Evolutionary conservation across 2,329 filamentous ascomycete species (phyloP), one percentile per base, ranked within the genome.

Genomic region (Pestalotiopsis sp.): DNA sequence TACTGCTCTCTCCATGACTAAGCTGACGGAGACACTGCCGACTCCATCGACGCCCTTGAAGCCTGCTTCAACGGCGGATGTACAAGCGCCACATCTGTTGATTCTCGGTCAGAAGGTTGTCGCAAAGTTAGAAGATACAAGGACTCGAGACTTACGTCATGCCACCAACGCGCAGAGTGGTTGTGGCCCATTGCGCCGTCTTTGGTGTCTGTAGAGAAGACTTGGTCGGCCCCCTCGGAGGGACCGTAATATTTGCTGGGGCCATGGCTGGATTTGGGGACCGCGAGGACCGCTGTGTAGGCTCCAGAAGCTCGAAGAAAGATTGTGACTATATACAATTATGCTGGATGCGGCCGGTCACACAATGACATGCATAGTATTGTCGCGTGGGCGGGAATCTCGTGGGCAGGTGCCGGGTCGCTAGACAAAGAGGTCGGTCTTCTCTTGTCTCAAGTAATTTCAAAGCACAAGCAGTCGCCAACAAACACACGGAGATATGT

Each of bases 1-100:
- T 57, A 98, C 95, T n/a, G 95, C 96, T 70, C 95, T 90, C 80
- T 97, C 95, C 90, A 98, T 97, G 68, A 98, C 92, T 75, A 99
- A 84, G 78, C 94, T 97, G 75, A 99, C 92, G 11, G 94, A 97
- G 69, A 98, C 94, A 74, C 87, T 94, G 71, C 92, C 93, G 11
- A 96, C 90, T 67, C 96, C 95, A 52, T 92, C 86, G 4, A 97
- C 87, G 73, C 88, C 89, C 76, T 93, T 92, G 83, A 99, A 97
- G 73, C 93, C 96, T 69, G 92, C 89, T 85, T 98, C 95, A 74
- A 99, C 92, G n/a, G 96, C 92, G 59, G 95, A 97, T 36, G 95
- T 98, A 80, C 96, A 99, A 74, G 95, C 92, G 78, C 95, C 95
- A 83, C 96, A 99, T 72, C 87, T 90, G 38, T n/a, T 9, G 45